These are phyloP conservation scores for Rubia occidens DNA, from an alignment of 305 asterid genomes.

Conservation along the genomic window DNA sequence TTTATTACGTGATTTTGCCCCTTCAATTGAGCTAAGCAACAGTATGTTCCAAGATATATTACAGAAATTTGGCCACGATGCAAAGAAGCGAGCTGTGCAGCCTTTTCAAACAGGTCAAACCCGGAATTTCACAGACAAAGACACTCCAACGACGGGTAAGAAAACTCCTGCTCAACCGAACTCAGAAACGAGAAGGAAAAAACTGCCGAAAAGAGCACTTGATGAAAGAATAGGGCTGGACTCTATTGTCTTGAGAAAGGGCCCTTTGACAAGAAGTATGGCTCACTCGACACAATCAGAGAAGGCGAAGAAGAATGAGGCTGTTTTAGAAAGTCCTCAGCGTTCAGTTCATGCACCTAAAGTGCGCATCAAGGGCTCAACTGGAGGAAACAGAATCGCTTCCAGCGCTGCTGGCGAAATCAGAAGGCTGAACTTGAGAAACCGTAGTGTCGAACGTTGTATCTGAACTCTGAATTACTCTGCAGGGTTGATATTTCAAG, in stretches of 20 bases:
- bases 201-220: neutral
- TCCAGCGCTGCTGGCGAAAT: neutral
- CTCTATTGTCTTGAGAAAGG: slow-evolving; percentile 8
- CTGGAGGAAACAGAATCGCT: neutral
- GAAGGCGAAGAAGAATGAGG: neutral
- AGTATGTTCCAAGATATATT: slow-evolving; percentile 23
- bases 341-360: neutral
- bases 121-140: neutral
- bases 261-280: slow-evolving; percentile 17
- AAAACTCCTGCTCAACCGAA: slow-evolving; percentile 15
- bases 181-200: slow-evolving; percentile 3
- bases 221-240: neutral
- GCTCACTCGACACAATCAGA: neutral
- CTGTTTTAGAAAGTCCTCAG: neutral
- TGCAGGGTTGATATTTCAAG: neutral
- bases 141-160: slow-evolving; percentile 13
- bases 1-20: slow-evolving; percentile 25
- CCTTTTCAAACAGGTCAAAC: slow-evolving; percentile 13
- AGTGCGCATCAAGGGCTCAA: neutral
- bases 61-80: slow-evolving; percentile 18
- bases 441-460: slow-evolving; percentile 1
- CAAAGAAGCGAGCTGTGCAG: slow-evolving; percentile 11
- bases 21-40: slow-evolving; percentile 16
- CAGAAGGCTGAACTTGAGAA: slow-evolving; percentile 12
- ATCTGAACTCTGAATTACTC: neutral